Evolutionary conservation across 2,329 filamentous ascomycete genomes (phyloP), one percentile per base, ranked within the genome.

Genomic region (Neonectria neomacrospora): DNA sequence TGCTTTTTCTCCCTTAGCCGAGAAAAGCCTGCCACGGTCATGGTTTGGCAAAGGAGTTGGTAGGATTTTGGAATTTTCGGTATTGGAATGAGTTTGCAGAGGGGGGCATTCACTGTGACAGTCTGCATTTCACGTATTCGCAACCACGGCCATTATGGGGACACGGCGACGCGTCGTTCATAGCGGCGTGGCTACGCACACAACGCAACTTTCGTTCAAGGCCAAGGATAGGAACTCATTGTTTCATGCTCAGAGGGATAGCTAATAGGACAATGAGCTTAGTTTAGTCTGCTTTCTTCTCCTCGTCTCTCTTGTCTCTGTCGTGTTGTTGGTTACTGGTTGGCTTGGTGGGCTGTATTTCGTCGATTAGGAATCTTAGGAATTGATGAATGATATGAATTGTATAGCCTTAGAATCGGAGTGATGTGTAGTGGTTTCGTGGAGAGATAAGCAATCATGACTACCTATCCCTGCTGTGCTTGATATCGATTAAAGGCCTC

Each of bases 1-100:
- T 26, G 6, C 18, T 28, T 41, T 14, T 50, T 53, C 42, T 32
- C 50, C 12, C 16, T 5, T 12, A 8, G n/a, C 18, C 7, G 18
- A 41, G 48, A 20, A 20, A 26, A 53, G n/a, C 39, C 30, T 53
- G 20, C 18, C 30, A 18, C 11, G 30, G 22, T 10, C 22, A 58
- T 54, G 61, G 34, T 26, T 57, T 61, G 44, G 37, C 53, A 58
- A 56, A 23, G 71, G 67, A 71, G 70, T 72, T 72, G 41, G 45
- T 10, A 11, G 62, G 61, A 52, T 52, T 64, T 63, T 58, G 55
- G 52, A 47, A 57, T 54, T 51, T 39, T 45, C 55, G 28, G 54
- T 32, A 34, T 34, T 32, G 56, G 61, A 45, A 50, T 34, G 48
- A 39, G 14, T 39, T 12, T n/a, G 26, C 32, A 28, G 34, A 30